Evolutionary conservation across 352 stramenopile genomes (phyloP).

Genomic region (Pythium dissimile): DNA sequence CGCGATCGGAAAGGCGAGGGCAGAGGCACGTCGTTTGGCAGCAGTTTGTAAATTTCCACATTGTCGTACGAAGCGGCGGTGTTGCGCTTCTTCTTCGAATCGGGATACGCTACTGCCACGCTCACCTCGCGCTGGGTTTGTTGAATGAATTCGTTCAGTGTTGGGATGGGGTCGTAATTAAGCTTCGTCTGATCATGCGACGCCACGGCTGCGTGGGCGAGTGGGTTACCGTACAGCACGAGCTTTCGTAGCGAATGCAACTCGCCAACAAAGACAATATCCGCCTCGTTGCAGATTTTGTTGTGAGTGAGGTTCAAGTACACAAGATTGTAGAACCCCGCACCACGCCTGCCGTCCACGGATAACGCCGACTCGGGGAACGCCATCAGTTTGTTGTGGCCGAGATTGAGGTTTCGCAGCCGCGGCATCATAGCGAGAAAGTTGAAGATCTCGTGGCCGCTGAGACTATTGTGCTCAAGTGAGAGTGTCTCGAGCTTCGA

Average conservation of each 20-base stretch:
- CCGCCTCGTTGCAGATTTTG: slow-evolving; percentile 45
- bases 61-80: slow-evolving; percentile 53
- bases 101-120: slow-evolving; percentile 59
- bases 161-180: slow-evolving; percentile 66
- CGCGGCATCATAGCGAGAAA: slow-evolving; percentile 65
- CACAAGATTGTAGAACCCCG: slow-evolving; percentile 59
- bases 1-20: slow-evolving; percentile 53
- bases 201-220: slow-evolving; percentile 53
- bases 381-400: slow-evolving; percentile 69
- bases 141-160: slow-evolving; percentile 38
- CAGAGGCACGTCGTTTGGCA: slow-evolving; percentile 56
- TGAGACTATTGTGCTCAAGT: slow-evolving; percentile 76
- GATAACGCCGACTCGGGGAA: slow-evolving; percentile 68
- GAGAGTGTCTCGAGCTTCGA: slow-evolving; percentile 70
- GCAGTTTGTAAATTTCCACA: slow-evolving; percentile 82
- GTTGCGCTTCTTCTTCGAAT: slow-evolving; percentile 61
- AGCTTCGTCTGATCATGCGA: slow-evolving; percentile 65
- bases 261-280: slow-evolving; percentile 40
- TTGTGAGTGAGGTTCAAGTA: slow-evolving; percentile 81
- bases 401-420: slow-evolving; percentile 73
- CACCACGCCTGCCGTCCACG: slow-evolving; percentile 53
- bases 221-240: slow-evolving; percentile 72
- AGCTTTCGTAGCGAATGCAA: slow-evolving; percentile 61
- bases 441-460: slow-evolving; percentile 57
- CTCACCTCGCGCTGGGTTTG: slow-evolving; percentile 23